Evolutionary conservation across 1,139 yeast species (phyloP).

Genomic region (Zygosaccharomyces sapae): DNA sequence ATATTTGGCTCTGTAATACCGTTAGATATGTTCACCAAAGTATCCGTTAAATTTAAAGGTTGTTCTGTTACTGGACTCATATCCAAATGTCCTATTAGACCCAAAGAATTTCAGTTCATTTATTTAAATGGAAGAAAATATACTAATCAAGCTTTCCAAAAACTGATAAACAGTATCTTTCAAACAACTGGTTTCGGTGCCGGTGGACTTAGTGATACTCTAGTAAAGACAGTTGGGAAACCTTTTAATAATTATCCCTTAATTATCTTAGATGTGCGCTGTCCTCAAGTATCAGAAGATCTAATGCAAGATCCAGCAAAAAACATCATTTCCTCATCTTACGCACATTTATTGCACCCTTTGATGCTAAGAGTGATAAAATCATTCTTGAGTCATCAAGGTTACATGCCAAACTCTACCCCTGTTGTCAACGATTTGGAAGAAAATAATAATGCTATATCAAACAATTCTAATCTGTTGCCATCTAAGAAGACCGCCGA

Average conservation of each 20-base stretch:
- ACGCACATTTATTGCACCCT: constrained; percentile 33
- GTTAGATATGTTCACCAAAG: constrained; percentile 20
- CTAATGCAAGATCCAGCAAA: constrained; percentile 45
- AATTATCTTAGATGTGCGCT: constrained; percentile 39
- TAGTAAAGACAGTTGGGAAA: constrained; percentile 31
- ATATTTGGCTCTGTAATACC: constrained; percentile 23
- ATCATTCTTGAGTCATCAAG: constrained; percentile 34
- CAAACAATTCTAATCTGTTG: not conserved
- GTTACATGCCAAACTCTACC: constrained; percentile 19
- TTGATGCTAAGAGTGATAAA: constrained; percentile 36
- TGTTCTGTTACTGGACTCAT: constrained; percentile 36
- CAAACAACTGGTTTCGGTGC: constrained; percentile 27
- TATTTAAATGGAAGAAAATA: constrained; percentile 45
- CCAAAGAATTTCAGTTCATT: constrained; percentile 45
- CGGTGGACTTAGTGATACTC: constrained; percentile 11
- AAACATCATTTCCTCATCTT: constrained; percentile 30
- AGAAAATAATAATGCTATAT: not conserved
- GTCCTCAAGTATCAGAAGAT: constrained; percentile 39
- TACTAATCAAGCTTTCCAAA: constrained; percentile 28
- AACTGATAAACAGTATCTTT: constrained; percentile 36
- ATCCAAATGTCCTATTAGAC: constrained; percentile 34
- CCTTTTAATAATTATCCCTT: constrained; percentile 38
- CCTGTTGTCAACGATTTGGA: not conserved
- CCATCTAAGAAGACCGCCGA: not conserved
- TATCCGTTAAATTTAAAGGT: constrained; percentile 27